Base-by-base conservation (phyloP, 2,329 filamentous ascomycete genomes). In the Ascocoryne sarcoides region DNA sequence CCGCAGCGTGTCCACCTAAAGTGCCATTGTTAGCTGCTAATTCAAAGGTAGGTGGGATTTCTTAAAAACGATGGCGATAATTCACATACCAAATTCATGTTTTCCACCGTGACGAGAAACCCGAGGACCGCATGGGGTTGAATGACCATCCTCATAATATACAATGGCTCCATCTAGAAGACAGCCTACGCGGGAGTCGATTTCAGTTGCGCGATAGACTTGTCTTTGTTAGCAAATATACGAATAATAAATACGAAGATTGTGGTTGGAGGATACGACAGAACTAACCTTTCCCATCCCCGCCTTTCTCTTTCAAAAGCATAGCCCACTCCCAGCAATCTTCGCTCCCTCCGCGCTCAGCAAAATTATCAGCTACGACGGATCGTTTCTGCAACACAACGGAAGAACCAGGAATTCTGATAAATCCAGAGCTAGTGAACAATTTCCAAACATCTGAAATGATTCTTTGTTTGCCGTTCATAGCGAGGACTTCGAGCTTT, bases 81-180 rank as follows among this genome's bases (percentile, higher is more conserved):
- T 26, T 26, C 23, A 49, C 42, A 16, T 19, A 46, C 45, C 45
- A 32, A 48, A 48, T 10, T 32, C 3, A 31, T 48, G 45, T 15
- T 26, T 16, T 10, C 21, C 4, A 4, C 40, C 40, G 10, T 14
- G 8, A 1, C 1, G n/a, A 4, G 18, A n/a, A 23, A 31, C 43
- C 10, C 55, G 51, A 1, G 61, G 62, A 0, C 68, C 67, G 49
- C 67, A 70, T 19, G 66, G 64, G 10, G 62, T 59, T 8, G 47
- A 51, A n/a, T 60, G 56, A 7, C 65, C 67, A 39, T 70, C 67
- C 32, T 53, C 54, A 47, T 66, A 71, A 44, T 66, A 56, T 3
- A 71, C 62, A 21, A 66, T 59, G 4, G 63, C 66, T 18, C 68
- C 67, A 37, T 71, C 67, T 30, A 70, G 61, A 5, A 55, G 49